These are phyloP conservation scores for Ganoderma lingzhi DNA, from an alignment of 1,284 basidiomycete genomes.

Conservation along the genomic window DNA sequence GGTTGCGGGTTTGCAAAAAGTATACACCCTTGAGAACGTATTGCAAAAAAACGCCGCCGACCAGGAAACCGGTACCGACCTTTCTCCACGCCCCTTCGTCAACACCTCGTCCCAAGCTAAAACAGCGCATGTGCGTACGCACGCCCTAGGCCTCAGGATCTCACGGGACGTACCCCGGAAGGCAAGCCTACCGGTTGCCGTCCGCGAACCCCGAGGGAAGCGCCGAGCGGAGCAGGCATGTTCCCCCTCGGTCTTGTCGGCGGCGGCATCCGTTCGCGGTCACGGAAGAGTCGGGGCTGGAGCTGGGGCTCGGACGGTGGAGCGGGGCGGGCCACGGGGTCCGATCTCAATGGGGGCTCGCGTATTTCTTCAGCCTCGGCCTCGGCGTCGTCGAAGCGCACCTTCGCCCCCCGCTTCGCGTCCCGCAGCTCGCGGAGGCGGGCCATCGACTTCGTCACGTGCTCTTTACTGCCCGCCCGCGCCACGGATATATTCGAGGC, in stretches of 20 bases:
- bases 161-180: conserved; percentile 32
- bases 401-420: conserved; percentile 52
- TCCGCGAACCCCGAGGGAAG: conserved; percentile 31
- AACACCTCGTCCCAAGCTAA: neutral
- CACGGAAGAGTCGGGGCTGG: conserved; percentile 3
- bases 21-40: neutral
- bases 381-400: conserved; percentile 33
- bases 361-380: conserved; percentile 13
- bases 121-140: neutral
- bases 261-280: conserved; percentile 17
- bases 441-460: conserved; percentile 50
- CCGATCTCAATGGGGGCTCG: neutral
- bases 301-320: neutral
- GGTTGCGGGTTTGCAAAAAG: neutral
- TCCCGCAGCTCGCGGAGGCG: conserved; percentile 62
- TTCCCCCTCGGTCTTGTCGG: conserved; percentile 24
- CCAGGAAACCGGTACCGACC: conserved; percentile 16
- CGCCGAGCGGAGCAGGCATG: conserved; percentile 27
- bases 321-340: conserved; percentile 3
- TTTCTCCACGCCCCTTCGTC: neutral
- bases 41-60: conserved; percentile 2
- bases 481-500: neutral
- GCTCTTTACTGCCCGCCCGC: conserved; percentile 27
- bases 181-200: conserved; percentile 38
- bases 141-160: conserved; percentile 1